Base-by-base conservation (phyloP, 305 asterid genomes). In the Solanum aculeatissimum region DNA sequence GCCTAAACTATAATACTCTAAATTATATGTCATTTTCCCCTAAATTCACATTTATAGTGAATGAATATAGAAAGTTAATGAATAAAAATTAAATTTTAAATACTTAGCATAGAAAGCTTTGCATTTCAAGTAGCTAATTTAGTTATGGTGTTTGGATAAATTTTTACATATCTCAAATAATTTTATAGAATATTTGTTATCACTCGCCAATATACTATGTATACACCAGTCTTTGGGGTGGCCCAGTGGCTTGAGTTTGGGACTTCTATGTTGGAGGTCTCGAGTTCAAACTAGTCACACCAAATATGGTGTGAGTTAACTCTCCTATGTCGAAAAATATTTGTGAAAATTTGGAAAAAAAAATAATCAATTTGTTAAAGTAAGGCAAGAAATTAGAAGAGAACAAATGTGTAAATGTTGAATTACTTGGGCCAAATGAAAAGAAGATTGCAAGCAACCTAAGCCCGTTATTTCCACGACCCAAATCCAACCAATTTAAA, bases 211-310 rank as follows among this genome's bases (percentile, higher is more conserved):
- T 0, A n/a, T 57, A 35, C 1, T 5, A 0, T 35, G 40, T 35
- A 35, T 35, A 35, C 1, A 0, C 5, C 6, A 35, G 6, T 7
- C 6, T 35, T 35, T 5, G 40, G 7, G 1, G 7, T 5, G 40
- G 40, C 7, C 40, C 0, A 35, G 0, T 35, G 5, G 1, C 5
- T 35, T 5, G 40, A 0, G 5, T 7, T 35, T 35, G 7, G 1
- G 7, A 0, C 1, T 5, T 35, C 4, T 1, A 35, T 6, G 5
- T 35, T 5, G 5, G 6, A 35, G 40, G 7, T 35, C 40, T 35
- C 40, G 5, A 35, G 5, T 35, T 35, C n/a, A n/a, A n/a, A n/a
- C n/a, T n/a, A n/a, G n/a, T n/a, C n/a, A n/a, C n/a, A n/a, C n/a
- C n/a, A n/a, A n/a, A n/a, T n/a, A n/a, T n/a, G n/a, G n/a, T n/a